phyloP scores from a whole-genome alignment of 106 monocot genomes.

The Acanthochlamys bracteata region DNA sequence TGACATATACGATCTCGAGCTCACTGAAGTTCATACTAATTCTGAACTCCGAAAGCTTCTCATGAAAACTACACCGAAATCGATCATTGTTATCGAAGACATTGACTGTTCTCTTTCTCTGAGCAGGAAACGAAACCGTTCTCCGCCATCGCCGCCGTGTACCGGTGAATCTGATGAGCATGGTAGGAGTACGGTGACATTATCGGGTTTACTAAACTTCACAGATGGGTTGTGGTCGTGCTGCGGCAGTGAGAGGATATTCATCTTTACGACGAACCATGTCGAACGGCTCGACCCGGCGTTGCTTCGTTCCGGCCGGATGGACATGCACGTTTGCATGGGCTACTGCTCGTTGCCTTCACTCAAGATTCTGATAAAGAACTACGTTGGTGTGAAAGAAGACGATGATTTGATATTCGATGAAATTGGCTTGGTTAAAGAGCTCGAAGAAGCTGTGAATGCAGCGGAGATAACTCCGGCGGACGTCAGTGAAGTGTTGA shows the following conservation, averaged over 20 bases:
- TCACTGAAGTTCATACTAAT: constrained; percentile 71
- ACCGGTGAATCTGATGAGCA: neutral
- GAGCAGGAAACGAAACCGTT: neutral
- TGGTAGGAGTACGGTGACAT: constrained; percentile 30
- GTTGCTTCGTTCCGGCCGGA: constrained; percentile 63
- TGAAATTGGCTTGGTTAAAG: constrained; percentile 13
- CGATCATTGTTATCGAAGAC: constrained; percentile 90
- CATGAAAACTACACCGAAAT: constrained; percentile 76
- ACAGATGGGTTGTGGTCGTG: constrained; percentile 87
- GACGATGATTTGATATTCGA: constrained; percentile 10
- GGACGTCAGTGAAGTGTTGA: constrained; percentile 76
- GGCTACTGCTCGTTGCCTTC: constrained; percentile 63
- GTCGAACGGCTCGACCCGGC: constrained; percentile 65
- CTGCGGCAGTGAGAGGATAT: constrained; percentile 77
- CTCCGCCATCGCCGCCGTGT: neutral
- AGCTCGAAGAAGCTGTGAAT: constrained; percentile 37
- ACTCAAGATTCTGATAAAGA: constrained; percentile 54
- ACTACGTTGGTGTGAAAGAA: constrained; percentile 55
- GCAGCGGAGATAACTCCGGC: constrained; percentile 74
- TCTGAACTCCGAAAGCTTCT: constrained; percentile 81
- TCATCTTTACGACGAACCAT: constrained; percentile 82
- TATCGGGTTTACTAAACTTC: constrained; percentile 72
- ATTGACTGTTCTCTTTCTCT: constrained; percentile 66
- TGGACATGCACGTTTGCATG: constrained; percentile 90
- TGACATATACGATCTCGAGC: constrained; percentile 85